Evolutionary conservation across 2,329 filamentous ascomycete genomes (phyloP).

Genomic region (Colletotrichum sp.): DNA sequence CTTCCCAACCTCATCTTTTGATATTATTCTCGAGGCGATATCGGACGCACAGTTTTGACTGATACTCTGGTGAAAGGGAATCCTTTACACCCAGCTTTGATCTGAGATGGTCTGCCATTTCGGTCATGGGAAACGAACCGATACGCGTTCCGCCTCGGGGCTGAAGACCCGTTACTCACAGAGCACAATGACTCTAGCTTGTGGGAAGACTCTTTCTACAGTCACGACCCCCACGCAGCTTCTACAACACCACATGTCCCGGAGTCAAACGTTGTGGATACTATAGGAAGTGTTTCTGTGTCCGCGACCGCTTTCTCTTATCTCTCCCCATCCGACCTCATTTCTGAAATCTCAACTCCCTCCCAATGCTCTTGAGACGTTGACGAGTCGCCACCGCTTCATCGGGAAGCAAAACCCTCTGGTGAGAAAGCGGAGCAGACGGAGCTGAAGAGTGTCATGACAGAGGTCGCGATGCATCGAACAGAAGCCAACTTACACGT

Average conservation of each 20-base stretch:
- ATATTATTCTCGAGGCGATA: not conserved
- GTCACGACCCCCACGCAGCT: fast-evolving
- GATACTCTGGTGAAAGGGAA: not conserved
- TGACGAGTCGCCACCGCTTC: not conserved
- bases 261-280: not conserved
- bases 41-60: not conserved
- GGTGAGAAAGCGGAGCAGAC: not conserved
- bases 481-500: fast-evolving
- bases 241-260: fast-evolving
- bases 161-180: not conserved
- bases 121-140: fast-evolving
- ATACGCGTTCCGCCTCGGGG: not conserved
- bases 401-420: not conserved
- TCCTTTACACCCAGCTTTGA: not conserved
- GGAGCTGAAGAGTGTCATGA: fast-evolving
- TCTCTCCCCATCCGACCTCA: not conserved
- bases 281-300: not conserved
- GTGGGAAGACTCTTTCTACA: not conserved
- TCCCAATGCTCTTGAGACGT: not conserved
- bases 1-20: not conserved
- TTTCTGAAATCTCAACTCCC: not conserved
- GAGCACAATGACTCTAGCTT: fast-evolving
- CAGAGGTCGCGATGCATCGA: fast-evolving
- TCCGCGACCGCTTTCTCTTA: not conserved
- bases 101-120: not conserved